phyloP scores from a whole-genome alignment of 2,329 filamentous ascomycete species.

The Blastomyces gilchristii region DNA sequence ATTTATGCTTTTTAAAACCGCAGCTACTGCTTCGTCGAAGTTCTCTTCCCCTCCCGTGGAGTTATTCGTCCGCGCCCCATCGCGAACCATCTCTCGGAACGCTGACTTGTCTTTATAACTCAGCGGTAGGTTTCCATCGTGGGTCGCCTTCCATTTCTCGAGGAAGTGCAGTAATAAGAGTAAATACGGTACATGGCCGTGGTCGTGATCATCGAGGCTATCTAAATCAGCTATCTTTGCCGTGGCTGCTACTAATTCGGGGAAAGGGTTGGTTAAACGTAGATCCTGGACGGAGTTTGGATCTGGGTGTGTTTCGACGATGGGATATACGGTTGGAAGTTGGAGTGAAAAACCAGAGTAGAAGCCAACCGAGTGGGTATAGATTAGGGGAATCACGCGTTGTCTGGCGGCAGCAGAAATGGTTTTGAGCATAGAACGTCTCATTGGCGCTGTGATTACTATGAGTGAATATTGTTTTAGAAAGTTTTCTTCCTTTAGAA shows the following conservation, averaged over 20 bases:
- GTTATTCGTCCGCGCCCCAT: slow-evolving; percentile 58
- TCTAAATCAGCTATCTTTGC: slow-evolving; percentile 57
- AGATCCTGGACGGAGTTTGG: slow-evolving; percentile 75
- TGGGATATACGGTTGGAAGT: slow-evolving; percentile 70
- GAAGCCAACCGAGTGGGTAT: slow-evolving; percentile 83
- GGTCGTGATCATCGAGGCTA: slow-evolving; percentile 62
- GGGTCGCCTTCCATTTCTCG: slow-evolving; percentile 62
- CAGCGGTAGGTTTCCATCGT: slow-evolving; percentile 58
- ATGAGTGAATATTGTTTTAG: slow-evolving; percentile 48
- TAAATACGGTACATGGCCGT: slow-evolving; percentile 85
- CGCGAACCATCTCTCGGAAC: slow-evolving; percentile 62
- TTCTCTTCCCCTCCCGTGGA: slow-evolving; percentile 90
- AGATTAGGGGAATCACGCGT: slow-evolving; percentile 62
- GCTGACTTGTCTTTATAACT: slow-evolving; percentile 77
- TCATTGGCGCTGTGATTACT: slow-evolving; percentile 50
- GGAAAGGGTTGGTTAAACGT: slow-evolving; percentile 75
- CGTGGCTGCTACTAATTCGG: slow-evolving; percentile 61
- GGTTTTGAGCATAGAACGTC: slow-evolving; percentile 40
- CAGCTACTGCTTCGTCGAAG: slow-evolving; percentile 80
- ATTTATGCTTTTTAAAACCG: slow-evolving; percentile 79
- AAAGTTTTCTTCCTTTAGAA: slow-evolving; percentile 31
- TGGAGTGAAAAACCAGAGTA: slow-evolving; percentile 79
- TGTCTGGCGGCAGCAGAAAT: slow-evolving; percentile 43
- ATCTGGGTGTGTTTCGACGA: slow-evolving; percentile 93
- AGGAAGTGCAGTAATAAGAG: slow-evolving; percentile 74